Percentiles rank a stretch among this genome's conserved stretches.
phyloP scores from a whole-genome alignment of 2,329 filamentous ascomycete genomes.

The Ceratocystis eucalypticola region DNA sequence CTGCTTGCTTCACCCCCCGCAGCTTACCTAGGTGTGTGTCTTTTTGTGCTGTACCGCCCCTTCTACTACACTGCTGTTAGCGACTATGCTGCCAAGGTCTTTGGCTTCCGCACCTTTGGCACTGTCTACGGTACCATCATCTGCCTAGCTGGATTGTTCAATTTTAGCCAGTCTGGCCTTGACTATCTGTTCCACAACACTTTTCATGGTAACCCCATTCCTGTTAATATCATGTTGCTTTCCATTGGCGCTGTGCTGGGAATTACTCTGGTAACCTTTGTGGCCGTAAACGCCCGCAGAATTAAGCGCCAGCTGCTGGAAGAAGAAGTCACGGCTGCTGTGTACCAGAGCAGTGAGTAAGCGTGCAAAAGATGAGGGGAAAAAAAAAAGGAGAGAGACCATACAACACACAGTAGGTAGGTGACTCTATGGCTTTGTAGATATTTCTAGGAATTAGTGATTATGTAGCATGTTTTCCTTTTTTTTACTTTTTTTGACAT shows the following conservation, averaged over 20 bases:
- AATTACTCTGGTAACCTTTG: constrained; percentile 50
- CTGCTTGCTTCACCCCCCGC: constrained; percentile 55
- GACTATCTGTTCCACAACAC: constrained; percentile 63
- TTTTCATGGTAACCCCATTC: constrained; percentile 59
- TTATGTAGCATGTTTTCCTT: not conserved
- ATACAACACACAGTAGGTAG: not conserved
- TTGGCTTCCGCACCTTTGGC: constrained; percentile 81
- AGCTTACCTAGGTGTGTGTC: constrained; percentile 59
- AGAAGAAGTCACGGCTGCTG: constrained; percentile 18
- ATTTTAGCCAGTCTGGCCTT: constrained; percentile 69
- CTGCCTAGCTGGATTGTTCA: constrained; percentile 68
- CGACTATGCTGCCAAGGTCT: constrained; percentile 82
- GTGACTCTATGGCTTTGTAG: not conserved
- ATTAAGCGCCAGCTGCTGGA: constrained; percentile 25
- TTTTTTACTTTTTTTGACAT: not conserved
- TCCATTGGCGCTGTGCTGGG: constrained; percentile 50
- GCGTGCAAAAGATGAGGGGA: not conserved
- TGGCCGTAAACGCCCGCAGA: constrained; percentile 33
- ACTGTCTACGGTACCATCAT: constrained; percentile 91
- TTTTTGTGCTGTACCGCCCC: constrained; percentile 76
- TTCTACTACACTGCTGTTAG: constrained; percentile 87
- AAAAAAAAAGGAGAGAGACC: not conserved
- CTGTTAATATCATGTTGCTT: constrained; percentile 60
- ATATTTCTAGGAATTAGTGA: not conserved
- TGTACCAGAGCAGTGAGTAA: constrained; percentile 12